These are phyloP conservation scores for Trichoderma polysporum DNA, from an alignment of 2,329 filamentous ascomycete genomes.

Conservation along the genomic window DNA sequence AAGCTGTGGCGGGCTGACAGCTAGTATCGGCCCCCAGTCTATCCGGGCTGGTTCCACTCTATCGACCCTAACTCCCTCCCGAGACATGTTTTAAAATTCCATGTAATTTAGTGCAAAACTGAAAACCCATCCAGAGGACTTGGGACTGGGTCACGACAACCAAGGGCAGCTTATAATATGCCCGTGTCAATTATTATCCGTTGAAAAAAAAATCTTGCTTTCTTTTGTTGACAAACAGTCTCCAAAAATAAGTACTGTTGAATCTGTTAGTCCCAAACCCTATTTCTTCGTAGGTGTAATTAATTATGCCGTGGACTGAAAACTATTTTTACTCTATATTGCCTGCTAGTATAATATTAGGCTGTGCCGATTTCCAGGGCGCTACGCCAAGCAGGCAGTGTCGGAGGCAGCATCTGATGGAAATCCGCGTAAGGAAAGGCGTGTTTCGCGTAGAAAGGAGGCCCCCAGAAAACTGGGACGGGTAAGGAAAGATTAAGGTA, in stretches of 20 bases:
- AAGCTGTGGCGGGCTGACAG: conserved; percentile 17
- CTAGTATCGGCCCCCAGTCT: conserved; percentile 2
- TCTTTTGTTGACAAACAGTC: background rate
- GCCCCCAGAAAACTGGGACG: conserved; percentile 10
- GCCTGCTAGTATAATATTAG: background rate
- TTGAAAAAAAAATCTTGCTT: background rate
- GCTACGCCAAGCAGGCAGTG: conserved; percentile 11
- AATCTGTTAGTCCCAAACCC: background rate
- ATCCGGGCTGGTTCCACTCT: conserved; percentile 10
- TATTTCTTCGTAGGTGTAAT: background rate
- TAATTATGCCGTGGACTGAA: background rate
- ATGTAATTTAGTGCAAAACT: background rate
- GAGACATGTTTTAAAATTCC: conserved; percentile 9
- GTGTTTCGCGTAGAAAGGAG: background rate
- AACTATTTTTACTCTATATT: conserved; percentile 12
- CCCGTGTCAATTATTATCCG: background rate
- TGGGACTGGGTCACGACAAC: background rate
- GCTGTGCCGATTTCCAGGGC: background rate
- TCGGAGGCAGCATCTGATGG: conserved; percentile 12
- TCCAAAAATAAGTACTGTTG: background rate
- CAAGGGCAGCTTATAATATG: background rate
- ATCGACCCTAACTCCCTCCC: conserved; percentile 12
- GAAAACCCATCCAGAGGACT: background rate
- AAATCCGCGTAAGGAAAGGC: conserved; percentile 1
- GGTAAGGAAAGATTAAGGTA: conserved; percentile 15